Evolutionary conservation across 805 yeast species (phyloP), one percentile per base, ranked within the genome.

Genomic region (Yarrowia hollandica): DNA sequence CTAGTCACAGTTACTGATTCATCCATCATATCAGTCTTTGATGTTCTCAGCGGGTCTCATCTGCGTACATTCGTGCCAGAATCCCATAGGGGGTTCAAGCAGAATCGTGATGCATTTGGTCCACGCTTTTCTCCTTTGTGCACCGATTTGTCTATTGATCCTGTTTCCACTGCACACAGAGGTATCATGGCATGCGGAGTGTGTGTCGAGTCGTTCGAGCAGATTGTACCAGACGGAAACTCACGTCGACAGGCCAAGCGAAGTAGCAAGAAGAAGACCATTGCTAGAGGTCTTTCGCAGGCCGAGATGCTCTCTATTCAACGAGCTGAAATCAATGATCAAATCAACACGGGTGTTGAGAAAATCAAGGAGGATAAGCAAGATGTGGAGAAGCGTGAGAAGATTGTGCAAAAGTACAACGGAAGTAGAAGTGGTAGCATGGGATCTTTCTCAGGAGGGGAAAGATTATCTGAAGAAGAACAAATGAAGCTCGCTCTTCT

Each of bases 121-220:
- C 23, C 44, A 0, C 26, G 58, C 8, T 35, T 26, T 22, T 15
- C 44, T 4, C 58, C 58, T 18, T 34, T 52, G 3, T 52, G 58
- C 10, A 52, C 34, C 5, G 58, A 37, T 25, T 19, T 52, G 10
- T 52, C 44, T 23, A 26, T 52, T 5, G 58, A 52, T 19, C 44
- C 58, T 7, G 44, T 26, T 3, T 26, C 58, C 4, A 35, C 58
- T 10, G 16, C 58, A 5, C 58, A 52, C 18, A 18, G 58, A 52
- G 58, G 58, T 11, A 44, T 52, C 14, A 52, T 52, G 58, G 58
- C 58, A 11, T 52, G 58, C 10, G 58, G 58, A 15, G 58, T 52
- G 26, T 52, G 58, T 15, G 16, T 52, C 3, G 58, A 52, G 35
- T 52, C 44, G 18, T 52, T 52, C 18, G 58, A 52, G 26, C 58